Evolutionary conservation across 2,329 filamentous ascomycete species (phyloP).

Genomic region (Akanthomyces dipterigenus): DNA sequence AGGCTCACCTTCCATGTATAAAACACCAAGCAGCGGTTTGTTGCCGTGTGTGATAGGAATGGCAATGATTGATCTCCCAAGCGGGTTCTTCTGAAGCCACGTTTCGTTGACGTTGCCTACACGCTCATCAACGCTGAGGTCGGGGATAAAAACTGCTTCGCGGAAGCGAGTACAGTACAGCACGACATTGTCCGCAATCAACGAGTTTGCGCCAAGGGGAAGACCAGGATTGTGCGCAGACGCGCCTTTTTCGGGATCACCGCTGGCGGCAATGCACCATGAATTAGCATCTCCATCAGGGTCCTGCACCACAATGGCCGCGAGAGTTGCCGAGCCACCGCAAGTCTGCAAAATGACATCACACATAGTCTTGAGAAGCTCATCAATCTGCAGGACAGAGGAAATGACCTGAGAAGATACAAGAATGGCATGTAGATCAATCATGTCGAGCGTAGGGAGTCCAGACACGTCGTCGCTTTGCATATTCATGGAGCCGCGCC

Average conservation of each 20-base stretch:
- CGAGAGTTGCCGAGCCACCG: constrained; percentile 61
- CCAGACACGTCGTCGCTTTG: constrained; percentile 53
- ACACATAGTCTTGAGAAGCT: constrained; percentile 72
- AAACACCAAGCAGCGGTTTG: constrained; percentile 62
- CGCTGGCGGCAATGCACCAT: constrained; percentile 70
- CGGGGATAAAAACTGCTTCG: constrained; percentile 67
- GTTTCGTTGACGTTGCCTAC: constrained; percentile 67
- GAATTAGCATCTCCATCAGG: constrained; percentile 33
- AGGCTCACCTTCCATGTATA: constrained; percentile 69
- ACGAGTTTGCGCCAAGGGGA: constrained; percentile 56
- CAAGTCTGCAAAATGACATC: constrained; percentile 75
- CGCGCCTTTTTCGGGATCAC: constrained; percentile 62
- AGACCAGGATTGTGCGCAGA: constrained; percentile 60
- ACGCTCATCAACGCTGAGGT: constrained; percentile 67
- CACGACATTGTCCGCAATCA: constrained; percentile 71
- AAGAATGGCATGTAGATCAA: constrained; percentile 71
- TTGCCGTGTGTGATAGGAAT: constrained; percentile 70
- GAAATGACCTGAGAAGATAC: constrained; percentile 75
- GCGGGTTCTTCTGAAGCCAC: constrained; percentile 62
- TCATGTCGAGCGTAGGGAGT: constrained; percentile 72
- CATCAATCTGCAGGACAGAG: constrained; percentile 68
- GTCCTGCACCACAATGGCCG: constrained; percentile 68
- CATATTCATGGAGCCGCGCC: constrained; percentile 52
- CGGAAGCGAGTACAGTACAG: constrained; percentile 71
- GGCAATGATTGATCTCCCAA: constrained; percentile 70